A percentile compares a stretch with the other conserved stretches of the same genome.
These are phyloP conservation scores for Chalciporus sphaerocephalus DNA, from an alignment of 768 basidiomycete genomes.

Conservation along the genomic window DNA sequence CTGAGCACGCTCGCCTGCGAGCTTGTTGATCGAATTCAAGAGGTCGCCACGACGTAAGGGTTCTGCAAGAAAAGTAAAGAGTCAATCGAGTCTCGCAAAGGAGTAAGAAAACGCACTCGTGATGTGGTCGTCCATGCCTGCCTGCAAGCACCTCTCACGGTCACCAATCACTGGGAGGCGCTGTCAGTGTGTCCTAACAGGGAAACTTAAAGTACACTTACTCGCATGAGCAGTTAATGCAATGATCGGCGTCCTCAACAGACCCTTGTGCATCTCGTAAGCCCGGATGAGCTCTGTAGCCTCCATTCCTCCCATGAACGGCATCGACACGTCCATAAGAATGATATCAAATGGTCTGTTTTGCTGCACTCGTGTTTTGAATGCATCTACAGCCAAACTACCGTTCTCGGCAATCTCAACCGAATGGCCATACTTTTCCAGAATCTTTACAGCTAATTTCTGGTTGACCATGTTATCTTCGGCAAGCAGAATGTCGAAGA, in stretches of 20 bases:
- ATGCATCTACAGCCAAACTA: slow-evolving; percentile 86
- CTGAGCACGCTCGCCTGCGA: slow-evolving; percentile 60
- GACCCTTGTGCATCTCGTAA: slow-evolving; percentile 69
- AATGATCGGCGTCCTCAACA: slow-evolving; percentile 83
- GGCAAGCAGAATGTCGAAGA: slow-evolving; percentile 90
- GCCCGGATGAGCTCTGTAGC: slow-evolving; percentile 89
- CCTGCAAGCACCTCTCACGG: slow-evolving; percentile 68
- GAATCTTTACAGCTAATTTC: slow-evolving; percentile 92
- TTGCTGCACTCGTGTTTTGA: slow-evolving; percentile 70
- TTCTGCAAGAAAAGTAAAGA: slow-evolving; percentile 41
- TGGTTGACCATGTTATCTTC: slow-evolving; percentile 97
- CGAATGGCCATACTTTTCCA: slow-evolving; percentile 92
- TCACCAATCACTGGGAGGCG: slow-evolving; percentile 75
- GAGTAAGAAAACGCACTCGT: slow-evolving; percentile 52
- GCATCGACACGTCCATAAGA: slow-evolving; percentile 98
- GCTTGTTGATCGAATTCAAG: slow-evolving; percentile 75
- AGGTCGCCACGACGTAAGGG: slow-evolving; percentile 76
- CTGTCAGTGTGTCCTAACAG: slow-evolving; percentile 6
- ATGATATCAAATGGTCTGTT: slow-evolving; percentile 86
- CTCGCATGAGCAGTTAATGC: slow-evolving; percentile 97
- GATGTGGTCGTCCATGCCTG: slow-evolving; percentile 82
- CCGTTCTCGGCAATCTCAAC: slow-evolving; percentile 99
- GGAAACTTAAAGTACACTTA: slow-evolving; percentile 39
- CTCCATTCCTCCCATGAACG: slow-evolving; percentile 98
- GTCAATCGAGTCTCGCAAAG: not conserved